Percentiles rank a stretch among this genome's conserved stretches.
Evolutionary conservation across 352 stramenopile genomes (phyloP).

Genomic region (Globisporangium spinosum): DNA sequence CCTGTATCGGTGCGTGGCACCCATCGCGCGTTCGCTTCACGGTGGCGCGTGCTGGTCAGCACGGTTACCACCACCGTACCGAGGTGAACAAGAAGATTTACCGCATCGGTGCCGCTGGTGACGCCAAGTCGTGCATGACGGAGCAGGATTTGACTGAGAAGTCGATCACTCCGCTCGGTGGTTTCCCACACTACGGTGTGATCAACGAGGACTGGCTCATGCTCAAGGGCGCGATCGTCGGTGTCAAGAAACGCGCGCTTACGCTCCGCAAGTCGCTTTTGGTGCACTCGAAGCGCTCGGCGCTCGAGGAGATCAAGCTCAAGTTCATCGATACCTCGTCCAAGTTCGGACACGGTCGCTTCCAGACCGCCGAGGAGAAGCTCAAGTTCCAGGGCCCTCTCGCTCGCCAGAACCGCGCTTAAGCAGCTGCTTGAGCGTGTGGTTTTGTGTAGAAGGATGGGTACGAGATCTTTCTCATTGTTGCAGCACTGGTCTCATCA

Average conservation of each 20-base stretch:
- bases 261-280: slow-evolving; percentile 98
- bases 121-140: slow-evolving; percentile 96
- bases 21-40: slow-evolving; percentile 97
- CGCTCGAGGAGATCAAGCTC: slow-evolving; percentile 96
- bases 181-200: slow-evolving; percentile 99
- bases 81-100: slow-evolving; percentile 99
- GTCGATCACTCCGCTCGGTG: slow-evolving; percentile 98
- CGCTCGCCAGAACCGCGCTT: slow-evolving; percentile 88
- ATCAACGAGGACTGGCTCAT: slow-evolving; percentile 99
- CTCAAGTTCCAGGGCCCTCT: slow-evolving; percentile 98
- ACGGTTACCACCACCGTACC: slow-evolving; percentile 99
- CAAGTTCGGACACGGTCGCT: slow-evolving; percentile 99
- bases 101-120: slow-evolving; percentile 92
- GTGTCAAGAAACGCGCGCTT: slow-evolving; percentile 98
- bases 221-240: slow-evolving; percentile 98
- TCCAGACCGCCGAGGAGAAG: slow-evolving; percentile 99
- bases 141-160: slow-evolving; percentile 99
- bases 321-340: slow-evolving; percentile 97
- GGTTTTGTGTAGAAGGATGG: slow-evolving; percentile 15
- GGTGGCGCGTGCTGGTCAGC: slow-evolving; percentile 98
- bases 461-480: neutral
- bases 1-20: slow-evolving; percentile 99
- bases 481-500: neutral
- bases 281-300: slow-evolving; percentile 95
- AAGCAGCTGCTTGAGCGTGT: slow-evolving; percentile 33